phyloP scores from a whole-genome alignment of 2,329 filamentous ascomycete genomes.

The Dactylellina sp. region DNA sequence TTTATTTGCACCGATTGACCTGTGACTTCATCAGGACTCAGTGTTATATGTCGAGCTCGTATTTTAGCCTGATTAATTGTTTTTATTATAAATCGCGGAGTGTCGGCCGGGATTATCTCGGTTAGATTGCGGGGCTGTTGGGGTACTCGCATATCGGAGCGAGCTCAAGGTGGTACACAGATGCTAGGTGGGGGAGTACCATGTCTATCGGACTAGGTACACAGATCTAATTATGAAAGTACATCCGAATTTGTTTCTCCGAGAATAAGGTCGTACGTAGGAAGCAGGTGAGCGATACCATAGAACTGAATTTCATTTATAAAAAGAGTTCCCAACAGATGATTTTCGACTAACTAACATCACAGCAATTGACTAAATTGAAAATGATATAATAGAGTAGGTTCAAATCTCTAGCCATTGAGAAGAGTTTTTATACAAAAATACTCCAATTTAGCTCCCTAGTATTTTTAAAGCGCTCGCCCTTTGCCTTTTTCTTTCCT shows the following conservation, averaged over 20 bases:
- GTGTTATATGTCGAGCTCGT: neutral
- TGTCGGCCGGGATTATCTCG: constrained; percentile 38
- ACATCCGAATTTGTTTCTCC: neutral
- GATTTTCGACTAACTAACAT: too few species aligned
- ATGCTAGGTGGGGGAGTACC: too few species aligned
- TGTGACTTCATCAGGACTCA: neutral
- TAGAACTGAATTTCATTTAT: too few species aligned
- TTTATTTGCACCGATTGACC: neutral
- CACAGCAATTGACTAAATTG: too few species aligned
- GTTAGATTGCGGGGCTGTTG: constrained; percentile 39
- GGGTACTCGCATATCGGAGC: neutral
- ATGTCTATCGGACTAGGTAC: too few species aligned
- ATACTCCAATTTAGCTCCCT: neutral
- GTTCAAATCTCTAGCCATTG: neutral
- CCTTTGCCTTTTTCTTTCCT: constrained; percentile 30
- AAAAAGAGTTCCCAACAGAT: too few species aligned
- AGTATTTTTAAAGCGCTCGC: neutral
- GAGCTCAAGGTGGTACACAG: neutral
- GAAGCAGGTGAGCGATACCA: too few species aligned
- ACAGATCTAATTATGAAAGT: too few species aligned
- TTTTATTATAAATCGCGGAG: constrained; percentile 41
- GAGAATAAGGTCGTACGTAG: too few species aligned
- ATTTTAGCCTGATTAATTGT: constrained; percentile 5
- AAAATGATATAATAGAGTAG: too few species aligned
- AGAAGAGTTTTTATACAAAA: neutral